Evolutionary conservation across 306 rosid genomes (phyloP).

Genomic region (Prunus davidiana): DNA sequence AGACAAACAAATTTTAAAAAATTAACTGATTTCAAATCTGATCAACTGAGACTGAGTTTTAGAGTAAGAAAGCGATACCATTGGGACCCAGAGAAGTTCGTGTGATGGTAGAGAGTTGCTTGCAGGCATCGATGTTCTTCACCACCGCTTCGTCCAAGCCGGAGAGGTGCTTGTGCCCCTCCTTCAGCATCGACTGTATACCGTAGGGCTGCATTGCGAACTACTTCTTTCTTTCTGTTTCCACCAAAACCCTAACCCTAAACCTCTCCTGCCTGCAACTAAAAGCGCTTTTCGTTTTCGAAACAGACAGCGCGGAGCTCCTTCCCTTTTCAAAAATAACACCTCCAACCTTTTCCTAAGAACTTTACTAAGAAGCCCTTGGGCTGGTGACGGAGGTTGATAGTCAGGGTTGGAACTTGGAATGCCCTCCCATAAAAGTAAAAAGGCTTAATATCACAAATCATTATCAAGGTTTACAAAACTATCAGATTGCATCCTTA

Average conservation of each 20-base stretch:
- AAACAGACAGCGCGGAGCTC: no score
- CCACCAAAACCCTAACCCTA: no score
- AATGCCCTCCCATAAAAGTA: no score
- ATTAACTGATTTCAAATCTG: neutral
- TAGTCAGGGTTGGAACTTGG: no score
- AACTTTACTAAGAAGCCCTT: no score
- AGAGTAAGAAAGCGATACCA: slow-evolving; percentile 41
- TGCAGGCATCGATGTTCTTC: slow-evolving; percentile 97
- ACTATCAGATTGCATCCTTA: fast-evolving
- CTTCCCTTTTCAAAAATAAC: no score
- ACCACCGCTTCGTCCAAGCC: slow-evolving; percentile 94
- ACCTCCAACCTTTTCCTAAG: no score
- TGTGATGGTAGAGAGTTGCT: slow-evolving; percentile 83
- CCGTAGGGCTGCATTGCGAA: slow-evolving; percentile 57
- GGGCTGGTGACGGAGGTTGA: no score
- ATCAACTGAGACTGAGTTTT: neutral
- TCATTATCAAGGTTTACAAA: fast-evolving
- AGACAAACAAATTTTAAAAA: neutral
- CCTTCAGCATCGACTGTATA: slow-evolving; percentile 89
- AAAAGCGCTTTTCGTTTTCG: no score
- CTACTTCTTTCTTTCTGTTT: no score
- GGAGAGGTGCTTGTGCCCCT: slow-evolving; percentile 81
- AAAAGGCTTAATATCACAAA: no score
- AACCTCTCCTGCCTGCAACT: no score
- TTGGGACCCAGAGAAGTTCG: slow-evolving; percentile 97